Conservation (phyloP, 2,329 filamentous ascomycete genomes). For the Colletotrichum sublineola region DNA sequence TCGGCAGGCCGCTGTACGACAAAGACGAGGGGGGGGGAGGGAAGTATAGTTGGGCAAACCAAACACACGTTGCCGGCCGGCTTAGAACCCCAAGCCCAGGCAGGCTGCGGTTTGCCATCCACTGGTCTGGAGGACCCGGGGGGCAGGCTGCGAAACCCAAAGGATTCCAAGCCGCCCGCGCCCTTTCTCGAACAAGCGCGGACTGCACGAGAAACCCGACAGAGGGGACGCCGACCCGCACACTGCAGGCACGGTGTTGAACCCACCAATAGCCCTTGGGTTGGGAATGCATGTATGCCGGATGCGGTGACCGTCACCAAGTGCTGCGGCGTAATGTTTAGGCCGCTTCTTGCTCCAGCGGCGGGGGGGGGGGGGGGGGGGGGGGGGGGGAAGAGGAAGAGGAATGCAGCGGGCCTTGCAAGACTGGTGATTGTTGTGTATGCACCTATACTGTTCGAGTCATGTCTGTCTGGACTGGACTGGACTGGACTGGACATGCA, state of each 20-base stretch:
- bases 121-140: constrained; percentile 12
- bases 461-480: constrained; percentile 18
- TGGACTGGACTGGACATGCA: background rate
- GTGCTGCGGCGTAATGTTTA: constrained; percentile 18
- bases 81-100: background rate
- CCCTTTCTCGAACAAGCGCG: too few species aligned
- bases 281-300: constrained; percentile 21
- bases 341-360: constrained; percentile 3
- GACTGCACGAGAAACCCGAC: constrained; percentile 23
- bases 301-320: constrained; percentile 29
- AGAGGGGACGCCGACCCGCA: constrained; percentile 37
- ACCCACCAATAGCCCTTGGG: constrained; percentile 30
- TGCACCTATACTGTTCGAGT: constrained; percentile 22
- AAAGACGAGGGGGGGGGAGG: background rate
- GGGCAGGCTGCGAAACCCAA: constrained; percentile 6
- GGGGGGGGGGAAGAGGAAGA: background rate
- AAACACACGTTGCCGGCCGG: constrained; percentile 10
- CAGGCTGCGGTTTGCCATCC: constrained; percentile 18
- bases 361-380: background rate
- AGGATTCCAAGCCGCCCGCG: background rate
- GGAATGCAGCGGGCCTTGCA: constrained; percentile 17
- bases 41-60: background rate
- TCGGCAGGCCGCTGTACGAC: background rate
- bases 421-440: background rate
- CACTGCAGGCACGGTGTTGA: constrained; percentile 30